Evolutionary conservation across 1,284 basidiomycete species (phyloP).

Genomic region (Boletellus deceptivus): DNA sequence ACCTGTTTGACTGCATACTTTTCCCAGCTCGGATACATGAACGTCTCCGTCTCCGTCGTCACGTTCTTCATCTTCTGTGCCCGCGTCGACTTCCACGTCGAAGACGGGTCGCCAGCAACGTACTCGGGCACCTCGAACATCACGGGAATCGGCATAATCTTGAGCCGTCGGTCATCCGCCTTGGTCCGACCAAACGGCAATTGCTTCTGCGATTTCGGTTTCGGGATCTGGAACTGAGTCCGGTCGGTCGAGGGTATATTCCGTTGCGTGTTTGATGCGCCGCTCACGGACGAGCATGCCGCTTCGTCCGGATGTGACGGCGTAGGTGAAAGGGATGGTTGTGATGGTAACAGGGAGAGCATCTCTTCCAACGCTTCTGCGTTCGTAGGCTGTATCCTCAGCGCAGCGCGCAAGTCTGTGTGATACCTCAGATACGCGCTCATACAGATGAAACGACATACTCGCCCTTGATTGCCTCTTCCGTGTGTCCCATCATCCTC

Average conservation of each 20-base stretch:
- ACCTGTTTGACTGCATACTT: conserved; percentile 51
- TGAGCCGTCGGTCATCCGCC: conserved; percentile 51
- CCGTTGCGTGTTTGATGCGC: conserved; percentile 14
- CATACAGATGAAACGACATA: conserved; percentile 7
- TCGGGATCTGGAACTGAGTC: conserved; percentile 30
- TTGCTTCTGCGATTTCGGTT: conserved; percentile 40
- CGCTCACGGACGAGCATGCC: conserved; percentile 24
- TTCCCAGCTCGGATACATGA: conserved; percentile 60
- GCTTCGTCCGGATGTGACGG: conserved; percentile 24
- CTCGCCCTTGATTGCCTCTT: conserved; percentile 63
- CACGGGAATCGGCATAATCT: conserved; percentile 46
- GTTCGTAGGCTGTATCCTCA: conserved; percentile 58
- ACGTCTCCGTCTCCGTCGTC: conserved; percentile 44
- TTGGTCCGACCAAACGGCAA: conserved; percentile 49
- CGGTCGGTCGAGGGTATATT: conserved; percentile 16
- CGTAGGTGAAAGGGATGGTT: conserved; percentile 19
- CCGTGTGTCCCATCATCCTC: conserved; percentile 51
- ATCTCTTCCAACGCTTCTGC: conserved; percentile 48
- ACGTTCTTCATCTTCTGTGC: conserved; percentile 37
- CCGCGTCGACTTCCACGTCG: conserved; percentile 21
- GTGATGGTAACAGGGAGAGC: conserved; percentile 38
- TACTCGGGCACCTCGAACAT: conserved; percentile 40
- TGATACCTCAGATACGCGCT: conserved; percentile 1
- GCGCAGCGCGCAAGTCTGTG: conserved; percentile 55
- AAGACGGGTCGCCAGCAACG: conserved; percentile 16